Evolutionary conservation across 257 asterid species (phyloP), one percentile per base, ranked within the genome.

Genomic region (Jacaranda mimosifolia): DNA sequence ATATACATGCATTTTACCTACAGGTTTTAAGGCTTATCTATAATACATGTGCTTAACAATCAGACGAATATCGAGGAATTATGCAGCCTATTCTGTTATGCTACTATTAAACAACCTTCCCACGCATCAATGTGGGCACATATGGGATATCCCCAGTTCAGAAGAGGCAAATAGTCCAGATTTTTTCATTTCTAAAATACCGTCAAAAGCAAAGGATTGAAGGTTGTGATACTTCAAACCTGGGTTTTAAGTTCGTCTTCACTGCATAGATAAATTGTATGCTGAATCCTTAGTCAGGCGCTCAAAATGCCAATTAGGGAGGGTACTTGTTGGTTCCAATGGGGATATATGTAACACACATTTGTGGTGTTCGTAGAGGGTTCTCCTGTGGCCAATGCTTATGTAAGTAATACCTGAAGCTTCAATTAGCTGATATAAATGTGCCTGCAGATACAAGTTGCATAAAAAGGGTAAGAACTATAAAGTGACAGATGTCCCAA

Each of bases 311-410:
- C 97, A 92, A 80, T 89, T 92, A 38, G 72, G 82, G 60, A 19
- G 72, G n/a, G 17, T 17, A 53, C 71, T 67, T 3, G 76, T 56
- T 5, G 84, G 82, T 75, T 90, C 92, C 64, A 77, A 46, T 2
- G 91, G 86, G 38, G 88, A 84, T 85, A 92, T 78, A 36, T 58
- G 87, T 48, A 90, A 80, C 57, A 85, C 74, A 32, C 65, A 80
- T 40, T 68, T 85, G 69, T 92, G 97, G 84, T 87, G 76, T 77
- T 87, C 80, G 45, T 77, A 87, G 21, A 92, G 86, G 7, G 97
- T 86, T 64, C 87, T 81, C 53, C 96, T 86, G 65, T 92, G 97
- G 75, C 97, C 97, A 74, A 92, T 76, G 87, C 97, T 92, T 77
- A 92, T 60, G 58, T 83, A 92, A 8, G 97, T 92, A 63, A 92